Percentiles rank a stretch among this genome's conserved stretches.
phyloP scores from a whole-genome alignment of 371 early-diverging fungal species.

The Saksenaea oblongispora region DNA sequence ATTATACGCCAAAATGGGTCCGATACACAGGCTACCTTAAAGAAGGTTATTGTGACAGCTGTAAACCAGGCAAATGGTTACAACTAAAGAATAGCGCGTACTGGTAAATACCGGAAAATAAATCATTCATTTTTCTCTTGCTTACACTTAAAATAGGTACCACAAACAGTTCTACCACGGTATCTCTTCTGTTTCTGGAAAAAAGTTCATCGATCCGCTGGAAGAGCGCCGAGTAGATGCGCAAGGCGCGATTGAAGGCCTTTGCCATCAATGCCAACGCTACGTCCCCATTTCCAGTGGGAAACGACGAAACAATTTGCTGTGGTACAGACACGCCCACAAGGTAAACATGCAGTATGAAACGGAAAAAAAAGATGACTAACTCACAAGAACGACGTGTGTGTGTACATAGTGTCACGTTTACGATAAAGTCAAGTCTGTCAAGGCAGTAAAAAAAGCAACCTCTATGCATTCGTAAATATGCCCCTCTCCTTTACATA shows the following conservation, averaged over 20 bases:
- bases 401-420: background rate
- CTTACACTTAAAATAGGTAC: slow-evolving; percentile 24
- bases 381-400: background rate
- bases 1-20: slow-evolving; percentile 90
- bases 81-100: slow-evolving; percentile 92
- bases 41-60: slow-evolving; percentile 89
- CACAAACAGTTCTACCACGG: slow-evolving; percentile 87
- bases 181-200: slow-evolving; percentile 80
- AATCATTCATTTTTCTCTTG: background rate
- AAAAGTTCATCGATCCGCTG: slow-evolving; percentile 69
- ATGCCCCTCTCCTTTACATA: background rate
- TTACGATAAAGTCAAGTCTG: slow-evolving; percentile 2
- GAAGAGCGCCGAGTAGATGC: slow-evolving; percentile 54
- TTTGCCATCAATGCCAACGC: slow-evolving; percentile 77
- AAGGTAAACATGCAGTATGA: slow-evolving; percentile 32
- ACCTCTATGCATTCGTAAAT: slow-evolving; percentile 5
- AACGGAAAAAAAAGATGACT: slow-evolving; percentile 1
- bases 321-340: slow-evolving; percentile 87
- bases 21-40: slow-evolving; percentile 76
- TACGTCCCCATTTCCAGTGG: slow-evolving; percentile 75
- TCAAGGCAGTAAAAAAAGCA: background rate
- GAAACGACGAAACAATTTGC: slow-evolving; percentile 69
- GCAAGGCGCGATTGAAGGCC: slow-evolving; percentile 64
- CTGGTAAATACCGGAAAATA: slow-evolving; percentile 56
- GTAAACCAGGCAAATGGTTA: slow-evolving; percentile 86